Base-by-base conservation (phyloP, 2,329 filamentous ascomycete species). In the Claviceps citrina region DNA sequence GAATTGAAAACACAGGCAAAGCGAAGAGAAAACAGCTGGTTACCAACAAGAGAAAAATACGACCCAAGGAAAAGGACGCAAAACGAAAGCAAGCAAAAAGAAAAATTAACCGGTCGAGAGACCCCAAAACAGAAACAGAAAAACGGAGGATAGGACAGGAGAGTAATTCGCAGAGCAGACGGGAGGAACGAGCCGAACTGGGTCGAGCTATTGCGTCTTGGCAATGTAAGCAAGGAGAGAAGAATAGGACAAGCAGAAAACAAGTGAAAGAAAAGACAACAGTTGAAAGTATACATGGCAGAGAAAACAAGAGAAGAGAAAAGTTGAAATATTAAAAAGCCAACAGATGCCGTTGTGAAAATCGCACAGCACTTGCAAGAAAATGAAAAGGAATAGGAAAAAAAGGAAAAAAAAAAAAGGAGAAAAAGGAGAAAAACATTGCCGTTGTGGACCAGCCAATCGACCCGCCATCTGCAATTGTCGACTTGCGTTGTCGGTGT, bases 361-460 rank as follows among this genome's bases (percentile, higher is more conserved):
- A 18, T 38, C 20, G 20, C 18, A 33, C 24, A 20, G 15, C 16
- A n/a, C n/a, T 5, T 13, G 3, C 8, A 35, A 18, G 24, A 20
- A 32, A 35, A 30, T 13, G 12, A 31, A 36, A 16, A 32, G 19
- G 16, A 42, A 43, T 43, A 36, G 25, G 35, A 7, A 4, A 22
- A 20, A 22, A 22, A 13, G 13, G 16, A 24, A 24, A n/a, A n/a
- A 34, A 20, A 46, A 40, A 25, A 15, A 43, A 42, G 61, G 57
- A 60, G 45, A 45, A 43, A 56, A 42, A 54, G 31, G 16, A n/a
- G n/a, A 49, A 54, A 44, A 43, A 41, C 40, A 61, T 59, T 53
- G 51, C 58, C 60, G 52, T 61, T 51, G 63, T 70, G 66, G 66
- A 63, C 67, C 67, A 69, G 67, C 67, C 67, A 69, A 65, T 52